A percentile compares a stretch with the other conserved stretches of the same genome.
Evolutionary conservation across 371 early-diverging fungal genomes (phyloP).

Genomic region (Apophysomyces elegans): DNA sequence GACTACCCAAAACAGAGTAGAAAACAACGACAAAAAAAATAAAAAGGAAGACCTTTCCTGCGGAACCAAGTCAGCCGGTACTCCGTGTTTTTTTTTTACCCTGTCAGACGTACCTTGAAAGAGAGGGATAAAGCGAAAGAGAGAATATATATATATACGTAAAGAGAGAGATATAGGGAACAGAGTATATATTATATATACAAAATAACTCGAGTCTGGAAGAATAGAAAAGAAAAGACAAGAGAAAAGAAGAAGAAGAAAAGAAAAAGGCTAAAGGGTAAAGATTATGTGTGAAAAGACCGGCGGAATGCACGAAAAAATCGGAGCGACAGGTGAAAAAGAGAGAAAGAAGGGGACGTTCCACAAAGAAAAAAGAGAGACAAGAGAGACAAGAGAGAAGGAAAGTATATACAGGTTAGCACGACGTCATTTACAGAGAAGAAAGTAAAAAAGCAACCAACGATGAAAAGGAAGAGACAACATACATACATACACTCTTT

Average conservation of each 20-base stretch:
- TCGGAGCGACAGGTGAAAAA: conserved; percentile 7
- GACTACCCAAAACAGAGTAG: background rate
- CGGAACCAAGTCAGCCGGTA: conserved; percentile 4
- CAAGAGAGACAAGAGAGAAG: too few species aligned
- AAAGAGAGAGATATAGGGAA: background rate
- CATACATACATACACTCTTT: too few species aligned
- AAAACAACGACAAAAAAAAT: background rate
- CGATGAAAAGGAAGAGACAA: background rate
- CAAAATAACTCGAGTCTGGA: background rate
- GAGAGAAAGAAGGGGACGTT: conserved; percentile 1
- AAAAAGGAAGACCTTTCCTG: conserved; percentile 9
- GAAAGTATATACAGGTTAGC: too few species aligned
- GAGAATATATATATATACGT: background rate
- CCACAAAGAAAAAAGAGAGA: background rate
- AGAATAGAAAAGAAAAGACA: background rate
- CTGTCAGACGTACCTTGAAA: conserved; percentile 1
- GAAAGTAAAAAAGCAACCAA: background rate
- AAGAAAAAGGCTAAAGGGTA: background rate
- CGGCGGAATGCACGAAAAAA: conserved; percentile 11
- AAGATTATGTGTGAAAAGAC: conserved; percentile 6
- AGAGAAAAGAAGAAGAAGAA: background rate
- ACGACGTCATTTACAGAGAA: background rate
- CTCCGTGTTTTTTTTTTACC: background rate
- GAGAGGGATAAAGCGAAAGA: background rate
- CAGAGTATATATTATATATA: background rate